Conservation (phyloP, 306 rosid genomes). For the Acacia melanoxylon region DNA sequence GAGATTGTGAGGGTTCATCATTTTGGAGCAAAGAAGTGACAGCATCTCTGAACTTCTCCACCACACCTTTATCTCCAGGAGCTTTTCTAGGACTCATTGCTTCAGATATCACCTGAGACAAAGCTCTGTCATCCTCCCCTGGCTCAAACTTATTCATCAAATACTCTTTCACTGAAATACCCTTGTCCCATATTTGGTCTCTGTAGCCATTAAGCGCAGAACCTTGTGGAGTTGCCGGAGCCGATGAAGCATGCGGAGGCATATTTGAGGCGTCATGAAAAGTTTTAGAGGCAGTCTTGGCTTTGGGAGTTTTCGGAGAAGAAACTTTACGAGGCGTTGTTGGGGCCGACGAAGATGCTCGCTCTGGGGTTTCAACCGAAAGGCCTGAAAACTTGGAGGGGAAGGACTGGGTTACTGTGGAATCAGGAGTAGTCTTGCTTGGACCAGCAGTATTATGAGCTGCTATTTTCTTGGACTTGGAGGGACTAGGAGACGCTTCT, state of each 20-base stretch:
- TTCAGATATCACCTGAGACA: constrained; percentile 77
- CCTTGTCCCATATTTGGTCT: constrained; percentile 67
- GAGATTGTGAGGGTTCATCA: constrained; percentile 41
- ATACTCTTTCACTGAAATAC: constrained; percentile 75
- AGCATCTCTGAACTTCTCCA: constrained; percentile 80
- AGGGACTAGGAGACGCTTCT: constrained; percentile 30
- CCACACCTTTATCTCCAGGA: constrained; percentile 63
- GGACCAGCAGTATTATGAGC: constrained; percentile 23
- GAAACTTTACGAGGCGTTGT: not conserved
- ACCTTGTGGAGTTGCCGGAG: constrained; percentile 22
- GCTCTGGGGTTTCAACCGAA: constrained; percentile 32
- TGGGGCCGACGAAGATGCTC: not conserved
- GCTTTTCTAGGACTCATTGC: constrained; percentile 62
- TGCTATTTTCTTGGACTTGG: constrained; percentile 38
- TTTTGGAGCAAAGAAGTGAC: constrained; percentile 68
- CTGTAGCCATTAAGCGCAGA: constrained; percentile 22
- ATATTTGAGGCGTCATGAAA: not conserved
- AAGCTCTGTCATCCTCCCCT: constrained; percentile 89
- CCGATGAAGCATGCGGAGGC: constrained; percentile 25
- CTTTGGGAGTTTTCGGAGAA: constrained; percentile 27
- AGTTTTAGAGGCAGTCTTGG: constrained; percentile 22
- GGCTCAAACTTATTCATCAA: constrained; percentile 79
- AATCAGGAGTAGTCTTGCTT: constrained; percentile 30
- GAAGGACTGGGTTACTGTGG: constrained; percentile 40
- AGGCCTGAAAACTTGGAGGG: constrained; percentile 57